Base-by-base conservation (phyloP, 768 basidiomycete species). In the Trametes cubensis region DNA sequence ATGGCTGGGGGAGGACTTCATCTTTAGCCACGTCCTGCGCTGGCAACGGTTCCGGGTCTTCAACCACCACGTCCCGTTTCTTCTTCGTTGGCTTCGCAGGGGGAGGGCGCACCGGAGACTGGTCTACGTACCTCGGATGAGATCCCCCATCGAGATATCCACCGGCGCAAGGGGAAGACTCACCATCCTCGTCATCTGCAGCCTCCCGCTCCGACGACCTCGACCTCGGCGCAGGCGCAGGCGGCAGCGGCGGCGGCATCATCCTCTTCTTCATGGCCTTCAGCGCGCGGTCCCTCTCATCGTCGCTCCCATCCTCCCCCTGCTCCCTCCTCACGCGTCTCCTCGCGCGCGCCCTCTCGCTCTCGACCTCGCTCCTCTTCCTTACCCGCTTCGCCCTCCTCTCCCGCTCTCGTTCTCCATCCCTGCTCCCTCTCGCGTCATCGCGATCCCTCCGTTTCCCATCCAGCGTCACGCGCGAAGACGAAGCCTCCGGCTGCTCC, bases 391-490 rank as follows among this genome's bases (percentile, higher is more conserved):
- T 67, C 41, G 42, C 18, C 58, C 44, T 62, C 61, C 61, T 58
- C 61, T 61, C 63, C 26, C 55, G 50, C 45, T 61, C 57, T 58
- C 55, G 55, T 45, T 42, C 62, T 20, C 44, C 42, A 18, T 46
- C 49, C 52, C 39, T 25, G 17, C 41, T 54, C 18, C 28, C 57
- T 55, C 50, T 61, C 50, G 25, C 54, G n/a, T 55, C 63, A 18
- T 56, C 60, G 45, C 60, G 55, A 14, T 51, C 46, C 39, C 51
- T 64, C 40, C 63, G 42, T 25, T 23, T 58, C 45, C 48, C 59
- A 52, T 69, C 67, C 25, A 72, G 62, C 39, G 58, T 68, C 20
- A 71, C 63, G 57, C 70, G 70, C 45, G 70, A 71, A 28, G 62
- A 64, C 34, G 70, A 69, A 3, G 70, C 68, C 41, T 64, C 52